Base-by-base conservation (phyloP, 1,284 basidiomycete genomes). In the Cryptococcus neoformans region DNA sequence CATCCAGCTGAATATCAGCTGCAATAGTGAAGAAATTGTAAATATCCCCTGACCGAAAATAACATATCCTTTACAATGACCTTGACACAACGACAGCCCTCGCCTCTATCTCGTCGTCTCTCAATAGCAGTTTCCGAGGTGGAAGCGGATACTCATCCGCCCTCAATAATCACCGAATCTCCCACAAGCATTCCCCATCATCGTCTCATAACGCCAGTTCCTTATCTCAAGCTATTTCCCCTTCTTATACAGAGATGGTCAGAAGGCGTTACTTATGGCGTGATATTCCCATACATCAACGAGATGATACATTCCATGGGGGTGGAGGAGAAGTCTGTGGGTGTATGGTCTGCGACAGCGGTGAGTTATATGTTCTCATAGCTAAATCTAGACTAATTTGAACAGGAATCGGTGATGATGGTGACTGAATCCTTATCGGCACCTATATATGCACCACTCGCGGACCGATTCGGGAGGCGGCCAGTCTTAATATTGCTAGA, bases 271-370 rank as follows among this genome's bases (percentile, higher is more conserved):
- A 70, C 67, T 14, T 73, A 56, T 49, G 60, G 65, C 3, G 64
- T 74, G 48, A 69, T 74, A 42, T 70, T 73, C 45, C 72, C 72
- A 1, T 74, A 74, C 62, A 68, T 74, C 54, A 73, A 73, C 49
- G 64, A 72, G 54, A 72, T 73, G 70, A 62, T 74, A 17, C 54
- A 58, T 12, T 64, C 61, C 9, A 71, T 73, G 54, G 28, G 71
- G 3, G 66, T 74, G 2, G 57, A 62, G 9, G 70, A 74, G 56
- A 60, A 67, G 38, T 58, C 60, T 4, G 65, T 74, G 2, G 72
- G 72, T 6, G 57, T 72, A 16, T 74, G 67, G 63, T 67, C 67
- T 6, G 69, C 67, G 0, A 62, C 63, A 7, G 68, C 70, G 6
- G 72, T 74, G 38, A 61, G 72, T 59, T 14, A 10, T 10, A 10